These are phyloP conservation scores for Xylariales sp. DNA, from an alignment of 2,329 filamentous ascomycete genomes.

Conservation along the genomic window DNA sequence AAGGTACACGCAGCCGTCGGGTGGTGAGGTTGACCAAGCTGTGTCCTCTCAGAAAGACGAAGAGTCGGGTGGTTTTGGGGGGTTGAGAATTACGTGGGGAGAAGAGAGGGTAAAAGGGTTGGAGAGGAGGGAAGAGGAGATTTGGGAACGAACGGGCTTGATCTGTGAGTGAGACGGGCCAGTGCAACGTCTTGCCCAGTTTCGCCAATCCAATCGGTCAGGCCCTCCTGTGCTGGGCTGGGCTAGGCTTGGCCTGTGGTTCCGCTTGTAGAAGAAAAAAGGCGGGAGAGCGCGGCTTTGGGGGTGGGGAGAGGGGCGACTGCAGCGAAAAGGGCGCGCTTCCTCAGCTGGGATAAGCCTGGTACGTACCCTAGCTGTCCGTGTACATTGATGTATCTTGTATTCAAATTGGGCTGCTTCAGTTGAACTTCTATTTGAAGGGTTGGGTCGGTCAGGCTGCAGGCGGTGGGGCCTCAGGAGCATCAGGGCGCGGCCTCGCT, in stretches of 20 bases:
- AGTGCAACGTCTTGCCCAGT: neutral
- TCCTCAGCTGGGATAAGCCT: neutral
- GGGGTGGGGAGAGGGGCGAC: neutral
- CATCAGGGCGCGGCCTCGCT: neutral
- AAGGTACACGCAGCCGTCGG: slow-evolving; percentile 13
- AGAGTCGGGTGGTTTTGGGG: slow-evolving; percentile 6
- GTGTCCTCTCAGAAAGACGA: slow-evolving; percentile 6
- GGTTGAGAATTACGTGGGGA: slow-evolving; percentile 12
- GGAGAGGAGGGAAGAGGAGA: neutral
- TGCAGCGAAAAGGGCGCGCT: too few species aligned
- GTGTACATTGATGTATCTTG: too few species aligned
- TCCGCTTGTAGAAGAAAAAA: neutral
- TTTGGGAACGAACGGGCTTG: slow-evolving; percentile 3
- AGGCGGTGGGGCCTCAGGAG: neutral
- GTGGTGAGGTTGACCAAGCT: slow-evolving; percentile 14
- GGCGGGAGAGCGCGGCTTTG: neutral
- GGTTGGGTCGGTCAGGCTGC: neutral
- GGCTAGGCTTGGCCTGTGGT: neutral
- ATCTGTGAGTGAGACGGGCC: too few species aligned
- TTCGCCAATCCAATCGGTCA: neutral
- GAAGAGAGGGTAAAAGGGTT: slow-evolving; percentile 9
- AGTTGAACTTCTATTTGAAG: too few species aligned
- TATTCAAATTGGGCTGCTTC: too few species aligned
- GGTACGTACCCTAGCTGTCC: neutral
- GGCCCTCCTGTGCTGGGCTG: neutral